Conservation (phyloP, 2,329 filamentous ascomycete species). For the Ascochyta clinopodiicola region DNA sequence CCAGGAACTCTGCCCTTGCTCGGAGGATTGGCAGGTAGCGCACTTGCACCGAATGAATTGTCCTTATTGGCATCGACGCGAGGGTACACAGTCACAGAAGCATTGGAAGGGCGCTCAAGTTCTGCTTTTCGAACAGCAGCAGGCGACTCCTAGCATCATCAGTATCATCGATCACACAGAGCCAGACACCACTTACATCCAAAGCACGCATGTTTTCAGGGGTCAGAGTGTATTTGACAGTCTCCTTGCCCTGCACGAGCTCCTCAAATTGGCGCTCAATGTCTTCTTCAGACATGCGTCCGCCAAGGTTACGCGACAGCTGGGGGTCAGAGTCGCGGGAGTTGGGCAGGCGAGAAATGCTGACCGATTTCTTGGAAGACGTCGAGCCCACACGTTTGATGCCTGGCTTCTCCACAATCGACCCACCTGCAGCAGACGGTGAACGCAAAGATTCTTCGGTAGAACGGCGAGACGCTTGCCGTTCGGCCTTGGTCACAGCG, state of each 20-base stretch:
- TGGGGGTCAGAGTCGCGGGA: constrained; percentile 41
- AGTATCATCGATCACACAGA: neutral
- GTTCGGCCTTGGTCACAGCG: constrained; percentile 24
- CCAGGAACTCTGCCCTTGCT: constrained; percentile 32
- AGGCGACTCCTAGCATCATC: constrained; percentile 31
- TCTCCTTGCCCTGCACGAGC: constrained; percentile 55
- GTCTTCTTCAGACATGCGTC: constrained; percentile 49
- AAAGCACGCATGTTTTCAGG: constrained; percentile 55
- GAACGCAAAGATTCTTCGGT: constrained; percentile 33
- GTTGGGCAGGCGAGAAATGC: constrained; percentile 41
- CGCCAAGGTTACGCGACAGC: constrained; percentile 36
- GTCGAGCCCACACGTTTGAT: constrained; percentile 43
- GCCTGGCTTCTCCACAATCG: constrained; percentile 31
- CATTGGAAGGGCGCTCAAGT: constrained; percentile 20
- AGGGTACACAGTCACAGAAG: constrained; percentile 42
- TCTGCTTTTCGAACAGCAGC: constrained; percentile 28
- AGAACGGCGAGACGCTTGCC: constrained; percentile 29
- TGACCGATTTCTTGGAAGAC: constrained; percentile 40
- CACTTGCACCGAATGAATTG: constrained; percentile 37
- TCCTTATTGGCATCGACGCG: constrained; percentile 39
- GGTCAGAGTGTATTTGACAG: constrained; percentile 59
- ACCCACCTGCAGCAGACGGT: constrained; percentile 22
- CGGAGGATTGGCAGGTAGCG: constrained; percentile 31
- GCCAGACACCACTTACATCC: constrained; percentile 45
- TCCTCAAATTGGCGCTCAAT: constrained; percentile 55